Conservation (phyloP, 441 rosid genomes). For the Flueggea neowawraea region DNA sequence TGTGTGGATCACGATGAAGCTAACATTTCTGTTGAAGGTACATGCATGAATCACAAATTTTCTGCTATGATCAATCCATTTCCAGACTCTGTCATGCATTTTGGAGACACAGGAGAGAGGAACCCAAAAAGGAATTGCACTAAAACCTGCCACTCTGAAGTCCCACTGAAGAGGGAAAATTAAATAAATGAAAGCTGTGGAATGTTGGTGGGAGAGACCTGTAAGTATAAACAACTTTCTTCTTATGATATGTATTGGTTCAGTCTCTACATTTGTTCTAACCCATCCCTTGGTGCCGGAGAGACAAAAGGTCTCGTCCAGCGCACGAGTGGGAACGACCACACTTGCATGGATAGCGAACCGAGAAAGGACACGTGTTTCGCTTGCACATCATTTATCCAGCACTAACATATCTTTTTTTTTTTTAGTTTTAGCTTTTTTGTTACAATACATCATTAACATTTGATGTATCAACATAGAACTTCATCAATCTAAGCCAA, state of each 20-base stretch:
- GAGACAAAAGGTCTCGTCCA: not conserved
- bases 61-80: not conserved
- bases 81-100: not conserved
- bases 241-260: conserved; percentile 12
- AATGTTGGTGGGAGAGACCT: not conserved
- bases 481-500: not conserved
- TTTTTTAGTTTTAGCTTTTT: too few species aligned
- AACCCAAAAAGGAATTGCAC: not conserved
- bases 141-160: not conserved
- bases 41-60: not conserved
- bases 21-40: not conserved
- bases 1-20: too few species aligned
- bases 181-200: not conserved
- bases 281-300: conserved; percentile 18
- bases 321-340: conserved; percentile 14
- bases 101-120: not conserved
- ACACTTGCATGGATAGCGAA: conserved; percentile 9
- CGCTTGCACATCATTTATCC: not conserved
- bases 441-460: too few species aligned
- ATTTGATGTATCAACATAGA: not conserved
- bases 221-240: conserved; percentile 10
- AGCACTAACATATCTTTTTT: not conserved
- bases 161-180: conserved; percentile 11
- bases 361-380: conserved; percentile 2
- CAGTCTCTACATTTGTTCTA: conserved; percentile 11